Conservation (phyloP, 106 monocot species). For the Amphibolis antarctica region DNA sequence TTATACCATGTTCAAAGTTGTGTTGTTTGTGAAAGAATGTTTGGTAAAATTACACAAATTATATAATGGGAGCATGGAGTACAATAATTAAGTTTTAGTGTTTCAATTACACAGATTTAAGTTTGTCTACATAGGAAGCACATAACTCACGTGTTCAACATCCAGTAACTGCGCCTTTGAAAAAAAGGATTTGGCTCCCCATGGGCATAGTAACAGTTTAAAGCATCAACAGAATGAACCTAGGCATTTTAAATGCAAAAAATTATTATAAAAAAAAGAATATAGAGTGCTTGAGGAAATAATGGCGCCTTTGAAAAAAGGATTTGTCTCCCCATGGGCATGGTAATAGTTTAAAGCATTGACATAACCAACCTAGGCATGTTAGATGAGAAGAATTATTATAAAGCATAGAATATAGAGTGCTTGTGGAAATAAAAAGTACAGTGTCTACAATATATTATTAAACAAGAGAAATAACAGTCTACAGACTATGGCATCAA, state of each 20-base stretch:
- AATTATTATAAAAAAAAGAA: too few relatives aligned
- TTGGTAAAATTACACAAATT: neutral
- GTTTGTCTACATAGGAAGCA: too few relatives aligned
- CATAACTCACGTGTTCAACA: slow-evolving; percentile 54
- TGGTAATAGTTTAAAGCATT: neutral
- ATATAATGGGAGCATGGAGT: too few relatives aligned
- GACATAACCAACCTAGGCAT: slow-evolving; percentile 1
- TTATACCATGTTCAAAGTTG: neutral
- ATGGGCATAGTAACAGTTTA: slow-evolving; percentile 70
- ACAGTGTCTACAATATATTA: too few relatives aligned
- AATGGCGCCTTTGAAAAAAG: slow-evolving; percentile 56
- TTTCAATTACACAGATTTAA: too few relatives aligned
- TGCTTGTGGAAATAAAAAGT: too few relatives aligned
- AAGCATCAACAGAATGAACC: slow-evolving; percentile 3
- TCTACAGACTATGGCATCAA: too few relatives aligned
- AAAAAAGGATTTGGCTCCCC: slow-evolving; percentile 49
- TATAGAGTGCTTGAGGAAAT: too few relatives aligned
- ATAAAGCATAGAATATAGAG: too few relatives aligned
- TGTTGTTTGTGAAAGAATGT: neutral
- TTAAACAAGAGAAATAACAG: too few relatives aligned
- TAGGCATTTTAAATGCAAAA: neutral
- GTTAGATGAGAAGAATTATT: neutral
- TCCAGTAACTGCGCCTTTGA: slow-evolving; percentile 59
- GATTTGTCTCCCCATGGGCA: slow-evolving; percentile 60
- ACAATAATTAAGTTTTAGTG: too few relatives aligned